A percentile compares a stretch with the other conserved stretches of the same genome.
Evolutionary conservation across 1,139 yeast genomes (phyloP).

Genomic region (Tardiomyces blankii): DNA sequence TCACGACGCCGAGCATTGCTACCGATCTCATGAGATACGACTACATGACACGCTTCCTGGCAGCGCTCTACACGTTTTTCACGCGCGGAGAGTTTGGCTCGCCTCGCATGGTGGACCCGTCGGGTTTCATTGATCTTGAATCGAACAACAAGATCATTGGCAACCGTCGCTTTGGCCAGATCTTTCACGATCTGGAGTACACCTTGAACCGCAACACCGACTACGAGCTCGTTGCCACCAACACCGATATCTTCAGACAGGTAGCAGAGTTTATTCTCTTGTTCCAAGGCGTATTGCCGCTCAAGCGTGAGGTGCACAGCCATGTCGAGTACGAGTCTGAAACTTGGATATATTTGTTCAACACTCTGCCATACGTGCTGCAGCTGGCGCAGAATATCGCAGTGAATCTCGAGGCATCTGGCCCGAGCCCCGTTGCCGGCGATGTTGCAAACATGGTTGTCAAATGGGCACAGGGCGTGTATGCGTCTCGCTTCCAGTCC

Average conservation of each 20-base stretch:
- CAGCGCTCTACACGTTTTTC: slow-evolving; percentile 55
- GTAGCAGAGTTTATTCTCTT: slow-evolving; percentile 54
- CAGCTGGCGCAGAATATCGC: slow-evolving; percentile 20
- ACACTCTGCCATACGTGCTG: slow-evolving; percentile 44
- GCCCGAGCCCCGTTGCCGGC: too few species aligned
- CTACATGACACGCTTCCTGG: slow-evolving; percentile 54
- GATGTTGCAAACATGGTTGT: slow-evolving; percentile 16
- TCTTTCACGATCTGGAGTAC: slow-evolving; percentile 76
- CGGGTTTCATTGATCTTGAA: slow-evolving; percentile 22
- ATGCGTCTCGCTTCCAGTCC: slow-evolving; percentile 19
- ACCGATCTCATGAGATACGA: slow-evolving; percentile 60
- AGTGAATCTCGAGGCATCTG: slow-evolving; percentile 4
- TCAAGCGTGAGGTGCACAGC: slow-evolving; percentile 62
- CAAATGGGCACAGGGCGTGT: slow-evolving; percentile 20
- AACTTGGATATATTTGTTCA: slow-evolving; percentile 73
- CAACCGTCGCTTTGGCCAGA: slow-evolving; percentile 74
- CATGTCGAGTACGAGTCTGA: slow-evolving; percentile 91
- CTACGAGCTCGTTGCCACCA: slow-evolving; percentile 28
- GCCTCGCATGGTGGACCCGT: slow-evolving; percentile 34
- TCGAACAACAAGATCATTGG: slow-evolving; percentile 34
- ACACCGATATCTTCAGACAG: slow-evolving; percentile 27
- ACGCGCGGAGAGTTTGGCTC: slow-evolving; percentile 44
- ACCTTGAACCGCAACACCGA: slow-evolving; percentile 60
- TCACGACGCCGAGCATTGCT: slow-evolving; percentile 76
- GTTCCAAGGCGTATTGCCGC: slow-evolving; percentile 73